Evolutionary conservation across 169 alveolate genomes (phyloP).

Genomic region (Babesia bigemina): DNA sequence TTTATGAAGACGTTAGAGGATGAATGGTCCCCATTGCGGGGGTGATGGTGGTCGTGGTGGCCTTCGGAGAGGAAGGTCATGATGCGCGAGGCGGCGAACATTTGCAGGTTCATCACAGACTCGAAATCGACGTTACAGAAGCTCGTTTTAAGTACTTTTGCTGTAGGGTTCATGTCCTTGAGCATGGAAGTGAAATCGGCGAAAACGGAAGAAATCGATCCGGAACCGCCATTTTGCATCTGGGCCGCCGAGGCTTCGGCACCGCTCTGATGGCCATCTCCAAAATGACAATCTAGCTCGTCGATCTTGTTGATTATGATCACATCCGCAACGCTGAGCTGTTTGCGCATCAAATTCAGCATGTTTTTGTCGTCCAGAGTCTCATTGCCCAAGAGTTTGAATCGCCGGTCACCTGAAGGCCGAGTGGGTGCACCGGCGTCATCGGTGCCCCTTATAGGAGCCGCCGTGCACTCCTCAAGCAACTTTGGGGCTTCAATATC

Average conservation of each 20-base stretch:
- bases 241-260: neutral
- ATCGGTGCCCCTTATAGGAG: neutral
- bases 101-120: conserved; percentile 43
- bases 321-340: conserved; percentile 80
- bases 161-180: conserved; percentile 14
- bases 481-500: neutral
- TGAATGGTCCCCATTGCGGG: conserved; percentile 13
- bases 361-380: conserved; percentile 21
- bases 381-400: conserved; percentile 15
- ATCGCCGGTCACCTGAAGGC: conserved; percentile 2
- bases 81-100: conserved; percentile 45
- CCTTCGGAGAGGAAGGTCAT: conserved; percentile 2
- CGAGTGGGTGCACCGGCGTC: neutral
- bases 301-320: conserved; percentile 80
- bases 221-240: neutral
- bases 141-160: conserved; percentile 20
- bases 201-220: neutral
- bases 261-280: neutral
- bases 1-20: conserved; percentile 28
- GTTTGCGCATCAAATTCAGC: conserved; percentile 61
- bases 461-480: neutral
- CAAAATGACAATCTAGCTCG: neutral
- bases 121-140: conserved; percentile 43
- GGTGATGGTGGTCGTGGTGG: conserved; percentile 22
- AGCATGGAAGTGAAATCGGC: neutral